Evolutionary conservation across 495 filamentous ascomycete genomes (phyloP).

Genomic region (Choiromyces venosus): DNA sequence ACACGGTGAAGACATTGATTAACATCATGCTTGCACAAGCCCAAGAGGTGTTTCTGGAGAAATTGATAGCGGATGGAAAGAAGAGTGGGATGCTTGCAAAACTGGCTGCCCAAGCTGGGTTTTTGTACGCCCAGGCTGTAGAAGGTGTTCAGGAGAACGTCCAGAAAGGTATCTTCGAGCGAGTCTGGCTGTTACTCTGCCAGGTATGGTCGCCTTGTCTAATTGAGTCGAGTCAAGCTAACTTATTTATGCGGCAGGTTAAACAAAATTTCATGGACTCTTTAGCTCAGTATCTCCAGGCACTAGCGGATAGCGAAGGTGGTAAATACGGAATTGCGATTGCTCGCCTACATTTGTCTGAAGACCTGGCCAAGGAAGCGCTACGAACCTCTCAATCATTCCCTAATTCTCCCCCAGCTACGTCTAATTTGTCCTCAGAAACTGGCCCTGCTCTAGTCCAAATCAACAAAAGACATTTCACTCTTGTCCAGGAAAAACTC

Average conservation of each 20-base stretch:
- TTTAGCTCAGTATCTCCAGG: slow-evolving; percentile 89
- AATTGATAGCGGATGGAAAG: slow-evolving; percentile 87
- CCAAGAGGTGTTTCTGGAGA: slow-evolving; percentile 95
- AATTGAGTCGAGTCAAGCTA: slow-evolving; percentile 13
- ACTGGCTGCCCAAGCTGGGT: slow-evolving; percentile 80
- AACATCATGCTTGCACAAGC: slow-evolving; percentile 88
- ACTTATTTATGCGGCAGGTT: slow-evolving; percentile 47
- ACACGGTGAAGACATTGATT: slow-evolving; percentile 93
- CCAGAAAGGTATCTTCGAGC: slow-evolving; percentile 85
- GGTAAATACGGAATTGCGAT: slow-evolving; percentile 84
- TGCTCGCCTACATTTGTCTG: slow-evolving; percentile 73
- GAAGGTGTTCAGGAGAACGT: slow-evolving; percentile 93
- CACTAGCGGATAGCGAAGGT: slow-evolving; percentile 80
- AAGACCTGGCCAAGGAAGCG: slow-evolving; percentile 67
- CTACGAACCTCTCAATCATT: slow-evolving; percentile 71
- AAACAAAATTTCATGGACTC: slow-evolving; percentile 82
- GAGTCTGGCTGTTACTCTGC: slow-evolving; percentile 79
- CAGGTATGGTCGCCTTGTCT: slow-evolving; percentile 53
- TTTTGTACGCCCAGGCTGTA: slow-evolving; percentile 76
- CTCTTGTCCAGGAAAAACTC: slow-evolving; percentile 73
- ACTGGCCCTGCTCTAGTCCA: slow-evolving; percentile 67
- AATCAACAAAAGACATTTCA: slow-evolving; percentile 72
- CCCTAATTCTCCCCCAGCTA: slow-evolving; percentile 69
- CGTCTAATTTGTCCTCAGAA: slow-evolving; percentile 77
- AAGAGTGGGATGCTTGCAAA: slow-evolving; percentile 91